Conservation (phyloP, 768 basidiomycete genomes). For the Termitomyces sp. region DNA sequence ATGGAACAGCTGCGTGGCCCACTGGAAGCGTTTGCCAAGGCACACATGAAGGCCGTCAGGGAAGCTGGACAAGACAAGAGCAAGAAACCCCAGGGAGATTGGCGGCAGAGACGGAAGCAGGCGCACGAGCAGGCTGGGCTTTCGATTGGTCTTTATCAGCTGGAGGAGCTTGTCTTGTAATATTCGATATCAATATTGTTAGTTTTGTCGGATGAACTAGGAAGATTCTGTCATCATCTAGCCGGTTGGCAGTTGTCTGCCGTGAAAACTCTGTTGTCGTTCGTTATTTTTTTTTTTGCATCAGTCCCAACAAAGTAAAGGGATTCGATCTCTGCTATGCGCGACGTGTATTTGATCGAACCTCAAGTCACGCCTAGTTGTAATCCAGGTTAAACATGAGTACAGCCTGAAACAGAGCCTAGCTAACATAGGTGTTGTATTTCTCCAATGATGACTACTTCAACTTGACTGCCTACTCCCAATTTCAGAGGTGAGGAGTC, state of each 20-base stretch:
- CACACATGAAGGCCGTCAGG: constrained; percentile 41
- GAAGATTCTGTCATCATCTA: neutral
- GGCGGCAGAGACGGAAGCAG: constrained; percentile 48
- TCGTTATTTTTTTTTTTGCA: neutral
- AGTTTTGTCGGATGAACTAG: neutral
- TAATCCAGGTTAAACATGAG: neutral
- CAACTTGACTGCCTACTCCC: constrained; percentile 47
- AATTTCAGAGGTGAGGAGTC: constrained; percentile 28
- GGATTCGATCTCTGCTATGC: no score
- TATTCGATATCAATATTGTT: neutral
- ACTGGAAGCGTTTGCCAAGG: constrained; percentile 56
- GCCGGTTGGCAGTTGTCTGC: neutral
- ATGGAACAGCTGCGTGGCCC: constrained; percentile 54
- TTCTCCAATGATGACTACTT: constrained; percentile 69
- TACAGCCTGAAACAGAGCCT: neutral
- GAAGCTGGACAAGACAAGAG: constrained; percentile 32
- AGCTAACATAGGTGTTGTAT: neutral
- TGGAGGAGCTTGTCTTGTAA: constrained; percentile 60
- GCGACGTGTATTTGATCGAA: neutral
- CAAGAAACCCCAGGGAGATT: constrained; percentile 34
- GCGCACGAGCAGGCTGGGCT: constrained; percentile 47
- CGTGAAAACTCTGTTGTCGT: neutral
- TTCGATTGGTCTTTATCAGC: constrained; percentile 59
- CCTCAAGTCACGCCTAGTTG: no score
- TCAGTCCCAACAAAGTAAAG: no score